Evolutionary conservation across 1,284 basidiomycete genomes (phyloP), one percentile per base, ranked within the genome.

Genomic region (Cerrena zonata): DNA sequence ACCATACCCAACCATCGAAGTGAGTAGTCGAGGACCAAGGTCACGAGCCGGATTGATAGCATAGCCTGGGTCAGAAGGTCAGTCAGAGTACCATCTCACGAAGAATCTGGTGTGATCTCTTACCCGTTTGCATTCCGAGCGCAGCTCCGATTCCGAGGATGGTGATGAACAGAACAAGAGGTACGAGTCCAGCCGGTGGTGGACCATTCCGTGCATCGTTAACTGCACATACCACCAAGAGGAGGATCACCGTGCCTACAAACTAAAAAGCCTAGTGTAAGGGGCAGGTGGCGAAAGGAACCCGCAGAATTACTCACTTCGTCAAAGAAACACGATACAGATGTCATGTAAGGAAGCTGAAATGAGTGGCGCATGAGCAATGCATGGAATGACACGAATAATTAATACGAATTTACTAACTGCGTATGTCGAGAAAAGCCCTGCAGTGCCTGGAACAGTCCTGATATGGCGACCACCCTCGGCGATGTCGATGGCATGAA

Each of bases 371-470:
- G 15, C 5, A 23, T n/a, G 13, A 24, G 41, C 12, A 30, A 19
- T 15, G 30, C 15, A 13, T n/a, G n/a, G 22, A 24, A 13, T 45
- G 19, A 42, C 4, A 23, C 21, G 13, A 27, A 45, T 13, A 19
- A 25, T 22, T 4, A 34, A 12, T 4, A 18, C 3, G 34, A 36
- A 7, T 15, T 15, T 15, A 65, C 84, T 51, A 58, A 86, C 86
- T 38, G 84, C 75, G 58, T 82, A 86, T 0, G 88, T 89, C 4
- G 77, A 76, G 60, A 92, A 91, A 21, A 90, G 66, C 13, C 74
- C 66, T 0, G 83, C 88, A 0, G 89, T 89, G 18, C 73, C 72
- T 2, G 62, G 64, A 21, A 87, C 74, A 4, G 86, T 89, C 15
- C 88, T 79, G 21, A 82, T 66, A 13, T 69, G 67, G 1, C 65